A percentile compares a stretch with the other conserved stretches of the same genome.
Evolutionary conservation across 179 eudicot genomes (phyloP).

Genomic region (Beta macrorhiza): DNA sequence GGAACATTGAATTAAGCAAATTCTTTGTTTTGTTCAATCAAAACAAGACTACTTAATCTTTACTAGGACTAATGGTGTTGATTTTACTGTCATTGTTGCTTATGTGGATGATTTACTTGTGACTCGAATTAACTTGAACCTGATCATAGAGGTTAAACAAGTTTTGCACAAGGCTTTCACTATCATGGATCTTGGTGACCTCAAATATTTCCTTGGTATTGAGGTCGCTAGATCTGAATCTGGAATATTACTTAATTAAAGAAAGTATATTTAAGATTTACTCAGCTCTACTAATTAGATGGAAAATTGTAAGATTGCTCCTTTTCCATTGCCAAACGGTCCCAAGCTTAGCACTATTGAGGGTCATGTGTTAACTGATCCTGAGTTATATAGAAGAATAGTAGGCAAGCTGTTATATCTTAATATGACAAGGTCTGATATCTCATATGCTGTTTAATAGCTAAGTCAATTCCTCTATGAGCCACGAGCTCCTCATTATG

Average conservation of each 20-base stretch:
- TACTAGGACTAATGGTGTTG: too few relatives aligned
- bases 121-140: neutral
- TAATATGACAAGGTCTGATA: neutral
- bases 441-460: neutral
- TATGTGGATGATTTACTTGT: neutral
- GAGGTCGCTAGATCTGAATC: too few relatives aligned
- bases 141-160: too few relatives aligned
- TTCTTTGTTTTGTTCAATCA: neutral
- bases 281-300: neutral
- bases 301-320: neutral
- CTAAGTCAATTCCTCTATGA: neutral
- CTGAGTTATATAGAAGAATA: neutral
- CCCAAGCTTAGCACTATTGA: neutral
- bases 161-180: neutral
- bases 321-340: neutral
- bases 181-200: neutral
- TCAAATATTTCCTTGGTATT: too few relatives aligned
- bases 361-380: neutral
- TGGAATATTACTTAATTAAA: neutral
- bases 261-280: neutral
- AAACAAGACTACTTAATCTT: neutral
- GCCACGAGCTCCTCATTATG: neutral
- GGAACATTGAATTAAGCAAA: neutral
- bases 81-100: neutral
- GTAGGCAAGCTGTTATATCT: slow-evolving; percentile 1